Evolutionary conservation across 495 filamentous ascomycete genomes (phyloP).

Genomic region (Neurospora pannonica): DNA sequence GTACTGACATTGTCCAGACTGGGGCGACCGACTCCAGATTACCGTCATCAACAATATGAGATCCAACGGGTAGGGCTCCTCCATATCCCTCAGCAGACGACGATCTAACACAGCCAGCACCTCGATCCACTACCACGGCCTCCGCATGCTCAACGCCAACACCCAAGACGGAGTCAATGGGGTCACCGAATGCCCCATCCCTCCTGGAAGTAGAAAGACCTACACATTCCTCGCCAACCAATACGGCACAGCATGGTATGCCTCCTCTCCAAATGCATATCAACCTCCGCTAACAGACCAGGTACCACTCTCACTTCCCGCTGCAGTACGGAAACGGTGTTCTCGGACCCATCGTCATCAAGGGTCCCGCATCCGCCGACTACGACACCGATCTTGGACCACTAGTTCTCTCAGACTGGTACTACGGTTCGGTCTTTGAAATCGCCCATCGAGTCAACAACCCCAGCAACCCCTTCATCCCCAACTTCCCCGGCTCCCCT

Average conservation of each 20-base stretch:
- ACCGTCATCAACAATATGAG: slow-evolving; percentile 44
- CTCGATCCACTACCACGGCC: slow-evolving; percentile 49
- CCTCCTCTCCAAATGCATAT: background rate
- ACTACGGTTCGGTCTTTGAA: slow-evolving; percentile 21
- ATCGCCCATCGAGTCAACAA: slow-evolving; percentile 12
- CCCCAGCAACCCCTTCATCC: slow-evolving; percentile 19
- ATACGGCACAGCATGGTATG: slow-evolving; percentile 32
- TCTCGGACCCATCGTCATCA: slow-evolving; percentile 43
- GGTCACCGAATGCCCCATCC: slow-evolving; percentile 41
- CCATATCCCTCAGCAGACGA: background rate
- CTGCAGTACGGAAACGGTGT: slow-evolving; percentile 44
- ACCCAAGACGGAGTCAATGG: slow-evolving; percentile 35
- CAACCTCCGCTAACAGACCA: background rate
- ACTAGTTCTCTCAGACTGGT: slow-evolving; percentile 36
- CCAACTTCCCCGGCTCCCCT: slow-evolving; percentile 22
- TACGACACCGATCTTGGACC: slow-evolving; percentile 45
- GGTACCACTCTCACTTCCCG: slow-evolving; percentile 49
- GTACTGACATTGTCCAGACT: slow-evolving; percentile 22
- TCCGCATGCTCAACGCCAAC: slow-evolving; percentile 31
- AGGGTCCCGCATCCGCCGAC: slow-evolving; percentile 41
- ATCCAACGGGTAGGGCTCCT: slow-evolving; percentile 23
- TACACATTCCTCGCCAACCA: slow-evolving; percentile 42
- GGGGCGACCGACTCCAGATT: slow-evolving; percentile 50
- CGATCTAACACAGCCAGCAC: slow-evolving; percentile 10
- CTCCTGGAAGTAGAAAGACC: slow-evolving; percentile 32